These are phyloP conservation scores for Chytriomyces sp. DNA, from an alignment of 192 early-diverging fungal genomes.

Conservation along the genomic window DNA sequence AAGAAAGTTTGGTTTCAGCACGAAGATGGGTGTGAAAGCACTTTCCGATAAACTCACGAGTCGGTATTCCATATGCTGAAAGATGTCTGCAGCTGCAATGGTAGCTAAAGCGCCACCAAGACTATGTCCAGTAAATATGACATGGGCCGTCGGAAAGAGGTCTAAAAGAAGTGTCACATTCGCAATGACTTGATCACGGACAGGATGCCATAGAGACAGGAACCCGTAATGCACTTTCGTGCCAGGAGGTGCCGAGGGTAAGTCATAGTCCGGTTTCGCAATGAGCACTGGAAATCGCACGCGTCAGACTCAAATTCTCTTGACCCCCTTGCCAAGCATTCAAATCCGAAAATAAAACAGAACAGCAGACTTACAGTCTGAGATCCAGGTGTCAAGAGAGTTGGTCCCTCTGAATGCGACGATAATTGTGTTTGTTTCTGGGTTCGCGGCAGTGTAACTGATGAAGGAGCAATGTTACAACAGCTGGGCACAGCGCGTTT, in stretches of 20 bases:
- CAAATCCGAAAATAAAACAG: not conserved
- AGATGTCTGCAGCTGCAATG: slow-evolving; percentile 36
- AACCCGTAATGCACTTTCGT: slow-evolving; percentile 49
- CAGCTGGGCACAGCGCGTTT: not conserved
- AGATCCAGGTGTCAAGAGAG: slow-evolving; percentile 37
- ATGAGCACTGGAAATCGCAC: slow-evolving; percentile 11
- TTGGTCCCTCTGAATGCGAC: slow-evolving; percentile 32
- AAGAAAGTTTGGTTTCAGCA: not conserved
- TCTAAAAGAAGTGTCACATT: not conserved
- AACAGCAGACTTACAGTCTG: slow-evolving; percentile 23
- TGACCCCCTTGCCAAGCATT: not conserved
- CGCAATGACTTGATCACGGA: slow-evolving; percentile 33
- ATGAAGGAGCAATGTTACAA: not conserved
- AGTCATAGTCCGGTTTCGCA: slow-evolving; percentile 42
- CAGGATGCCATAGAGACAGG: slow-evolving; percentile 34
- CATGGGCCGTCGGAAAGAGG: slow-evolving; percentile 11
- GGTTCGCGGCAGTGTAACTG: slow-evolving; percentile 23
- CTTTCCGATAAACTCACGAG: slow-evolving; percentile 1
- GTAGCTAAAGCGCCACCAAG: slow-evolving; percentile 47
- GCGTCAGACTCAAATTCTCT: no score
- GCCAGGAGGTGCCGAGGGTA: slow-evolving; percentile 42
- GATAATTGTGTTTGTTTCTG: slow-evolving; percentile 1
- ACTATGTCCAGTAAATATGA: slow-evolving; percentile 45
- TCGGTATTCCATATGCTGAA: slow-evolving; percentile 9
- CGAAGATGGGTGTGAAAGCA: not conserved